Evolutionary conservation across 129 eudicot genomes (phyloP).

Genomic region (Lactuca sativa): DNA sequence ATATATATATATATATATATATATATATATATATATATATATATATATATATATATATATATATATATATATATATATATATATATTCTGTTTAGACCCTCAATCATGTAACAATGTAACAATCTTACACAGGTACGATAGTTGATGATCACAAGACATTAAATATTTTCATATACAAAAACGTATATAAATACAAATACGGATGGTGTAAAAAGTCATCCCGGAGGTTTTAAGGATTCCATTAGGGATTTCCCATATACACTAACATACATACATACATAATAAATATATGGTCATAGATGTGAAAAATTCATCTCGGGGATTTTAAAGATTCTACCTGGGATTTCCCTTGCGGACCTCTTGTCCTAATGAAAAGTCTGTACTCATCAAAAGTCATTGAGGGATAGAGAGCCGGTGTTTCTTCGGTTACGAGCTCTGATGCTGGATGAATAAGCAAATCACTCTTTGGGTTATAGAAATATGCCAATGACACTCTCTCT

Average conservation of each 20-base stretch:
- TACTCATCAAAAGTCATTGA: slow-evolving; percentile 88
- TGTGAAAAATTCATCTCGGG: slow-evolving; percentile 22
- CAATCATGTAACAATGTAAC: background rate
- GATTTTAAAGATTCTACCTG: slow-evolving; percentile 66
- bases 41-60: too few relatives aligned
- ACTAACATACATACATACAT: background rate
- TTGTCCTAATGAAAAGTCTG: slow-evolving; percentile 68
- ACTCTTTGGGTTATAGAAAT: slow-evolving; percentile 76
- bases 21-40: too few relatives aligned
- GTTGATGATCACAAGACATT: background rate
- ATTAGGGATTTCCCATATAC: slow-evolving; percentile 1
- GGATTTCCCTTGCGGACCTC: slow-evolving; percentile 83
- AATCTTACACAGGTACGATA: too few relatives aligned
- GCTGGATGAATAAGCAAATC: slow-evolving; percentile 69
- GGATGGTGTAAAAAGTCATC: slow-evolving; percentile 1
- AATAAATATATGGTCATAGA: background rate
- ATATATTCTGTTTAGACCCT: background rate
- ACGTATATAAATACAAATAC: background rate
- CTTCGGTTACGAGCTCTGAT: slow-evolving; percentile 51
- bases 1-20: too few relatives aligned
- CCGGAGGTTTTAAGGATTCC: background rate
- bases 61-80: too few relatives aligned
- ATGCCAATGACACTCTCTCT: slow-evolving; percentile 80
- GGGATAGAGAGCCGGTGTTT: slow-evolving; percentile 57
- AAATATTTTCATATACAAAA: background rate